A percentile compares a stretch with the other conserved stretches of the same genome.
These are phyloP conservation scores for Phycomyces blakesleeanus DNA, from an alignment of 192 early-diverging fungal species.

Conservation along the genomic window DNA sequence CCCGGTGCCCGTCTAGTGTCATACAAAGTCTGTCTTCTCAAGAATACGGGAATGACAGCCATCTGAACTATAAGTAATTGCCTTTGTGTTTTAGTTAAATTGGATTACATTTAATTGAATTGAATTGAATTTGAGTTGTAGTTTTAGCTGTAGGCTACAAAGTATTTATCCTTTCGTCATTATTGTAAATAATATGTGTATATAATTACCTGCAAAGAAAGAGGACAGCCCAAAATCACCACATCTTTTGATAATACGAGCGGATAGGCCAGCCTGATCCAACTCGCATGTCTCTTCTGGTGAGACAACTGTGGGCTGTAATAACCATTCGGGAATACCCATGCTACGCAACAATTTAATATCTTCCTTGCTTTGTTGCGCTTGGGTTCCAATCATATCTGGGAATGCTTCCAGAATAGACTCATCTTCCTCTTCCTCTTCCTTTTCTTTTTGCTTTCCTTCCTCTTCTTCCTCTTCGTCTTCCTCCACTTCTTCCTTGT, in stretches of 20 bases:
- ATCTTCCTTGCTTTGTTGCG: slow-evolving; percentile 36
- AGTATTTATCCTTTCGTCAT: neutral
- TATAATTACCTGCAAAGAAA: slow-evolving; percentile 67
- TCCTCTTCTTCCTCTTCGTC: slow-evolving; percentile 27
- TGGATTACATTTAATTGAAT: too few species aligned
- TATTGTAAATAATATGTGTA: neutral
- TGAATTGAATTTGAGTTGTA: neutral
- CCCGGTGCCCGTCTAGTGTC: slow-evolving; percentile 73
- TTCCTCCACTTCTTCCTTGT: neutral
- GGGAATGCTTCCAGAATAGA: slow-evolving; percentile 40
- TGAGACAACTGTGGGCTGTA: slow-evolving; percentile 71
- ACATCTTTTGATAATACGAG: slow-evolving; percentile 57
- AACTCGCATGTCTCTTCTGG: slow-evolving; percentile 36
- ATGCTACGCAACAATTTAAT: slow-evolving; percentile 45
- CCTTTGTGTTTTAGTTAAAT: too few species aligned
- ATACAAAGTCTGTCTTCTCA: slow-evolving; percentile 59
- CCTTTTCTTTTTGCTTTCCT: slow-evolving; percentile 23
- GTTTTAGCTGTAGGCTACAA: too few species aligned
- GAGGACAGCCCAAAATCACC: slow-evolving; percentile 58
- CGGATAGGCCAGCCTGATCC: slow-evolving; percentile 52
- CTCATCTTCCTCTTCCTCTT: slow-evolving; percentile 17
- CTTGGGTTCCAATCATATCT: slow-evolving; percentile 31
- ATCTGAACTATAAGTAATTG: slow-evolving; percentile 60
- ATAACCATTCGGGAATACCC: slow-evolving; percentile 89
- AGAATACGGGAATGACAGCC: slow-evolving; percentile 78